Conservation (phyloP, 352 stramenopile species). For the Phytophthora nicotianae region DNA sequence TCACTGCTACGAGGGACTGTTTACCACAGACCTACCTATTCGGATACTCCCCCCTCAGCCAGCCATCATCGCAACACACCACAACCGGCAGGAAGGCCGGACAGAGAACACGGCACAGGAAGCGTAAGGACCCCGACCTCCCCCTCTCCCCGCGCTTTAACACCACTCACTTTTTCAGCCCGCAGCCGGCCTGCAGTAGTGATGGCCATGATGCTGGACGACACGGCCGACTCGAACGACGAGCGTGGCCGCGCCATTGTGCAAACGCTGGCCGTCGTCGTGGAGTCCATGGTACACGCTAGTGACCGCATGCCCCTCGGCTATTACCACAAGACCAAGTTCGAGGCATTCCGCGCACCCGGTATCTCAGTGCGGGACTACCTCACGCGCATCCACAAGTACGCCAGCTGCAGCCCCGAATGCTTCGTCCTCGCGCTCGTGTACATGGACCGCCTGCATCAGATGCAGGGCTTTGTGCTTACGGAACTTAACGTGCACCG, state of each 20-base stretch:
- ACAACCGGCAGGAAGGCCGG: conserved; percentile 16
- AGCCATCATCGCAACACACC: conserved; percentile 27
- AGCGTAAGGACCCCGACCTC: background rate
- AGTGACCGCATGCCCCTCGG: conserved; percentile 58
- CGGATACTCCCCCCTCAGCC: conserved; percentile 30
- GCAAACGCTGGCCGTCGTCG: conserved; percentile 75
- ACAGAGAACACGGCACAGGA: conserved; percentile 9
- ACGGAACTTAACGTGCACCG: conserved; percentile 98
- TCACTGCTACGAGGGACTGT: conserved; percentile 31
- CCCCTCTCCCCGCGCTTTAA: background rate
- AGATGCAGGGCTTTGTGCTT: conserved; percentile 96
- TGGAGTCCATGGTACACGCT: conserved; percentile 81
- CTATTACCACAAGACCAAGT: conserved; percentile 79
- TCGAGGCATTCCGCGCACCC: conserved; percentile 82
- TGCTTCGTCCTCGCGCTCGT: conserved; percentile 99
- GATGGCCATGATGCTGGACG: conserved; percentile 40
- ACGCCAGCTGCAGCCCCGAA: conserved; percentile 97
- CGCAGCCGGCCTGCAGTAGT: background rate
- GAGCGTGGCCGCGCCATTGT: conserved; percentile 80
- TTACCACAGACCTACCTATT: conserved; percentile 9
- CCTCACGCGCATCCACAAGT: conserved; percentile 95
- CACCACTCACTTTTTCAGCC: background rate
- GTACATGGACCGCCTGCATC: conserved; percentile 99
- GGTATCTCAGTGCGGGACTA: conserved; percentile 88
- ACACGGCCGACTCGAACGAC: conserved; percentile 66